Evolutionary conservation across 352 stramenopile species (phyloP), one percentile per base, ranked within the genome.

Genomic region (Globisporangium ultimum): DNA sequence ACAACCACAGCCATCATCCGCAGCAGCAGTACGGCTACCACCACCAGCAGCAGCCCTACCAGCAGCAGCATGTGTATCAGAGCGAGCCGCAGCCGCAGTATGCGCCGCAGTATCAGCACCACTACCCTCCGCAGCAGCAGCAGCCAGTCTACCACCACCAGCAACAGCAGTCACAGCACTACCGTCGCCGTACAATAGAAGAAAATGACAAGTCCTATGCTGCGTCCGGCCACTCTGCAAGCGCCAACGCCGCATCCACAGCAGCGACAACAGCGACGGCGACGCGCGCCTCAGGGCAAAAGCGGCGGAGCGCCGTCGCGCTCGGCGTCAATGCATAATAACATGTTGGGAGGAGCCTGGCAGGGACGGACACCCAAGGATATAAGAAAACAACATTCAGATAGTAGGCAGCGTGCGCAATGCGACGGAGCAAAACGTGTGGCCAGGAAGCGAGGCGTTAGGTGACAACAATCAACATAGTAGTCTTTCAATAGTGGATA

Each of bases 291-390:
- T 88, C 84, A 0, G 80, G 81, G 7, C 83, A 90, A 60, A 94
- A 94, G 68, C 77, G 83, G 47, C 82, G 83, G 61, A 88, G 80
- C 55, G 84, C 81, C 17, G 80, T 91, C 38, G 83, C 85, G 42
- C 70, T 94, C 9, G 85, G 83, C 47, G 85, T 94, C 52, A 94
- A 94, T 68, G 85, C 85, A n/a, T n/a, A n/a, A 52, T 94, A 80
- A 62, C 21, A 24, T 14, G n/a, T 17, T 13, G 22, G 17, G 15
- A 38, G 51, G 2, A 15, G 17, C 20, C 55, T 52, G 46, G 55
- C 53, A 66, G 32, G 62, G 38, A n/a, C n/a, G n/a, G n/a, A 61
- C 20, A 40, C 20, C 53, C 17, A 55, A 45, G 28, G 49, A 61
- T 32, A 40, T 47, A 67, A 36, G 58, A 63, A 48, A 38, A 59